Conservation (phyloP, 306 rosid genomes). For the Cucurbita moschata region DNA sequence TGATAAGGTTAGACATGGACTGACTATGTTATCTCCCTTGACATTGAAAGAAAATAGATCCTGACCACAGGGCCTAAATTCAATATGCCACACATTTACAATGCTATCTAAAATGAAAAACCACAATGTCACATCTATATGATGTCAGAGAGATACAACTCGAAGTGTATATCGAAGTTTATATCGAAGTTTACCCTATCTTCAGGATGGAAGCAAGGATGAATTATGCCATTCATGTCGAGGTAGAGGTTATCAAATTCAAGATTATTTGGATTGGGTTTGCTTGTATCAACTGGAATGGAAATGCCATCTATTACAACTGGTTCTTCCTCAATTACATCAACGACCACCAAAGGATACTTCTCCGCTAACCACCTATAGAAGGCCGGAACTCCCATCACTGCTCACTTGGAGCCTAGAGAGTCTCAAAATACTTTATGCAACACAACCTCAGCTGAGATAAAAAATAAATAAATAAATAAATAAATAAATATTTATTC, state of each 20-base stretch:
- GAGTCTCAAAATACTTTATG: background rate
- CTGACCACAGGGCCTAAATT: background rate
- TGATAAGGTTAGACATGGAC: background rate
- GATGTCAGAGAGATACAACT: background rate
- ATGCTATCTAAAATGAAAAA: background rate
- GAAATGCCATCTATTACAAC: slow-evolving; percentile 57
- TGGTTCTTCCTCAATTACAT: slow-evolving; percentile 74
- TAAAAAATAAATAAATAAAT: too few relatives aligned
- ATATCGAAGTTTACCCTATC: slow-evolving; percentile 46
- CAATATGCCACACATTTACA: background rate
- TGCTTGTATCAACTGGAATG: slow-evolving; percentile 81
- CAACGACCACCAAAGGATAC: slow-evolving; percentile 68
- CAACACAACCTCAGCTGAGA: background rate
- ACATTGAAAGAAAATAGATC: background rate
- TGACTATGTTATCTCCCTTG: background rate
- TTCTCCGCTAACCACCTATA: slow-evolving; percentile 95
- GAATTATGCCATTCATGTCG: slow-evolving; percentile 93
- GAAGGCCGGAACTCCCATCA: slow-evolving; percentile 97
- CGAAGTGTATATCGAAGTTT: background rate
- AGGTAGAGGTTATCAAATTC: slow-evolving; percentile 91
- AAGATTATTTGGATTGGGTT: slow-evolving; percentile 64
- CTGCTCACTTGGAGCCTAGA: background rate
- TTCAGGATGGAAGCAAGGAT: slow-evolving; percentile 96
- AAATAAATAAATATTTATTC: too few relatives aligned
- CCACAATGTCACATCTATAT: background rate